Evolutionary conservation across 169 alveolate genomes (phyloP).

Genomic region (Babesia sp.): DNA sequence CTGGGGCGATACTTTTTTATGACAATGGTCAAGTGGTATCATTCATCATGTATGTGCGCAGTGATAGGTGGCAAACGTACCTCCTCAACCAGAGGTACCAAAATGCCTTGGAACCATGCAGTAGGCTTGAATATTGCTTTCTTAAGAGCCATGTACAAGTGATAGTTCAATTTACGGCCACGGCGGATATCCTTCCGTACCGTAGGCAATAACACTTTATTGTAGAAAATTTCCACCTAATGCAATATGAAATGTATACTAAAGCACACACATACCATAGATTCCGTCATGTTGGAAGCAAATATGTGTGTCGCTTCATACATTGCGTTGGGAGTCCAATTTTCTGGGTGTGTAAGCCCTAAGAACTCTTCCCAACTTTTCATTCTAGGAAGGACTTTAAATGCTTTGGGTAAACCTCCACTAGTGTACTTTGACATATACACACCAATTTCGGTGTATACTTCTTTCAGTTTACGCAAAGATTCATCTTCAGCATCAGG

Average conservation of each 20-base stretch:
- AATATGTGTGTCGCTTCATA: constrained; percentile 89
- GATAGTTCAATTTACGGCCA: constrained; percentile 87
- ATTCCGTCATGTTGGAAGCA: constrained; percentile 84
- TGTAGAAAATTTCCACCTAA: constrained; percentile 76
- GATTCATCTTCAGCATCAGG: constrained; percentile 1
- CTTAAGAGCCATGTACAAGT: constrained; percentile 89
- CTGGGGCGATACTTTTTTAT: constrained; percentile 78
- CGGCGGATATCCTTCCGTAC: constrained; percentile 82
- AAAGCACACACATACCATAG: constrained; percentile 56
- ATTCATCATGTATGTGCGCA: constrained; percentile 70
- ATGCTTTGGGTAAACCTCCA: constrained; percentile 93
- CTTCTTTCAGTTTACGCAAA: constrained; percentile 27
- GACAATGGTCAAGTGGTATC: constrained; percentile 64
- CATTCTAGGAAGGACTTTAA: constrained; percentile 88
- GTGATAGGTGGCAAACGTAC: constrained; percentile 44
- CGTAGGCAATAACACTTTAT: constrained; percentile 83
- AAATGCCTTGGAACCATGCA: constrained; percentile 94
- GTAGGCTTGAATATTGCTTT: constrained; percentile 93
- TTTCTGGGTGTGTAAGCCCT: constrained; percentile 88
- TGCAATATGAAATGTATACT: constrained; percentile 1
- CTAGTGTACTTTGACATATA: constrained; percentile 79
- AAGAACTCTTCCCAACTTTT: constrained; percentile 93
- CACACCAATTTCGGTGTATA: constrained; percentile 51
- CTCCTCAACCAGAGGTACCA: constrained; percentile 89
- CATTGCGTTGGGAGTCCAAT: constrained; percentile 94